Evolutionary conservation across 2,329 filamentous ascomycete genomes (phyloP), one percentile per base, ranked within the genome.

Genomic region (Monilinia laxa): DNA sequence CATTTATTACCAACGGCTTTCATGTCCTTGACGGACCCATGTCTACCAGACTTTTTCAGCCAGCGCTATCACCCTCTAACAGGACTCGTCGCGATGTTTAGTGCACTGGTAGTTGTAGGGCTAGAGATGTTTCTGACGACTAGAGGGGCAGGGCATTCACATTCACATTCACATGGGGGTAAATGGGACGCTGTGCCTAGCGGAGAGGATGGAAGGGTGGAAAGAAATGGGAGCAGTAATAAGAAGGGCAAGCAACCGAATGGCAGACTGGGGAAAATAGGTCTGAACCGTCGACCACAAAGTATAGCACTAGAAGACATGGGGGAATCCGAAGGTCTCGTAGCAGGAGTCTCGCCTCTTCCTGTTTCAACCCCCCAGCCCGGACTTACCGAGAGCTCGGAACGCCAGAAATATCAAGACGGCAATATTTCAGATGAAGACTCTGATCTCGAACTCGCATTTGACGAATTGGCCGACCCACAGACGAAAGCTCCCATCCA

Each of bases 41-140:
- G 86, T 78, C 85, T 96, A 0, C 91, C 92, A 11, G 81, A 84
- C 67, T 90, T 93, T 75, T 96, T 93, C 85, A 94, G 86, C 76
- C 75, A 89, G 70, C 85, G 85, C n/a, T 96, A 95, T 76, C 85
- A 83, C 57, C 91, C 91, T 7, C 88, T 96, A 76, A 87, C 92
- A 0, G 92, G 93, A 2, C 82, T 95, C 58, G 85, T 96, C 57
- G 90, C 91, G 66, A 94, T 96, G 90, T 78, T 88, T 12, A 88
- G 90, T 14, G 90, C 92, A n/a, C 83, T 96, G 68, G 80, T 90
- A 4, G 93, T 97, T 3, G 91, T 96, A 9, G 85, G 87, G 2
- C 84, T 97, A 63, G 94, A 98, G 78, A 96, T 95, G 80, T 92
- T 93, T 76, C 88, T 98, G 72, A 93, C 92, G 0, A 90, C 89